Base-by-base conservation (phyloP, 106 monocot species). In the Apostasia shenzhenica region DNA sequence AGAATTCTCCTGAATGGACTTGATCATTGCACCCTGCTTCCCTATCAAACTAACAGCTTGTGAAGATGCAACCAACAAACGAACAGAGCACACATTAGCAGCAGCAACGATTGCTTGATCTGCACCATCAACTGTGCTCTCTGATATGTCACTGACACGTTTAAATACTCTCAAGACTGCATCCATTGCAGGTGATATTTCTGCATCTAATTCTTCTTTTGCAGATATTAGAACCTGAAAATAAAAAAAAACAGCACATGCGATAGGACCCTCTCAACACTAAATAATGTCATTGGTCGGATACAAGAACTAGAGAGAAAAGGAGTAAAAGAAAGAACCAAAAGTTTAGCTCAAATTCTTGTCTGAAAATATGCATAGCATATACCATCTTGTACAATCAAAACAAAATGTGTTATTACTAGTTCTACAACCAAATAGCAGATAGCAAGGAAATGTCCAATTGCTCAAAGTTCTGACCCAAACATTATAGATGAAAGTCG, bases 21-120 rank as follows among this genome's bases (percentile, higher is more conserved):
- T 95, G 51, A 95, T 95, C 41, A 67, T 59, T 45, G 66, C 41
- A 13, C 95, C 95, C 67, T 88, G 88, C 69, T 91, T 95, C 54
- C 95, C 95, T 54, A 95, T 95, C 68, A 95, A 77, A 73, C 72
- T 88, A 43, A 88, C 77, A 10, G 91, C 91, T 74, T 95, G 95
- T 0, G 81, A 52, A 41, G 85, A 79, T 63, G 88, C 72, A 8
- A 89, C 80, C 75, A 97, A 80, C 37, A 97, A 71, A 41, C 84
- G 78, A 48, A 82, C 72, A 13, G 85, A 81, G 26, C 26, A 26
- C 26, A 26, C 26, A 67, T 82, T 42, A 47, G 72, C 9, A 10
- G 74, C 72, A 37, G 50, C 52, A 54, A 67, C 62, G 5, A 77
- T 12, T 60, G 40, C 48, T 50, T 62, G 53, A 2, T 65, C 75